phyloP scores from a whole-genome alignment of 352 stramenopile genomes.

The Thalassiosira livingstoniorum region DNA sequence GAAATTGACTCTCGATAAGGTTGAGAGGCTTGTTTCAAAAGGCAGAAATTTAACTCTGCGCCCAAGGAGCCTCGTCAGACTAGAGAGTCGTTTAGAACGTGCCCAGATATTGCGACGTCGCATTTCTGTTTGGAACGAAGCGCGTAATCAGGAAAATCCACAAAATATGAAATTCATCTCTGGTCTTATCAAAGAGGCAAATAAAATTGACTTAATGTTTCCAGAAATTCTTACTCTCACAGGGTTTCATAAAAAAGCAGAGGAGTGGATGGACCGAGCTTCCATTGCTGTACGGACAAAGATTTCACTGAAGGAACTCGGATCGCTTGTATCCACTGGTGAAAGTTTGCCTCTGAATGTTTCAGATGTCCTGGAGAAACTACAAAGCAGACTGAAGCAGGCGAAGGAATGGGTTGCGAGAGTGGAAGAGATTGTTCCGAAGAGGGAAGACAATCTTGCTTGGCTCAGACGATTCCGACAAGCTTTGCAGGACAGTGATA shows the following conservation, averaged over 20 bases:
- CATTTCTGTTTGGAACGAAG: slow-evolving; percentile 65
- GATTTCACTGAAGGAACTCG: slow-evolving; percentile 79
- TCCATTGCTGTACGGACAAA: slow-evolving; percentile 80
- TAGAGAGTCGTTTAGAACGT: slow-evolving; percentile 51
- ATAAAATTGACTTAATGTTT: slow-evolving; percentile 74
- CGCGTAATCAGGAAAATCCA: slow-evolving; percentile 60
- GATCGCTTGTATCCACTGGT: slow-evolving; percentile 67
- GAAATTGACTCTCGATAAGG: slow-evolving; percentile 61
- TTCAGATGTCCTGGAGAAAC: slow-evolving; percentile 78
- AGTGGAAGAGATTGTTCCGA: slow-evolving; percentile 67
- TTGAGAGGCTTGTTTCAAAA: slow-evolving; percentile 56
- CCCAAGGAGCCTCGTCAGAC: slow-evolving; percentile 50
- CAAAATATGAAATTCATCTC: slow-evolving; percentile 64
- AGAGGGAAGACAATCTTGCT: slow-evolving; percentile 52
- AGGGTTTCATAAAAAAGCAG: slow-evolving; percentile 62
- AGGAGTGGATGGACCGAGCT: slow-evolving; percentile 78
- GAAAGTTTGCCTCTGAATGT: slow-evolving; percentile 75
- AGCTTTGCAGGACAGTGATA: slow-evolving; percentile 60
- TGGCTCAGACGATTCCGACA: slow-evolving; percentile 66
- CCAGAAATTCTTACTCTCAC: slow-evolving; percentile 62
- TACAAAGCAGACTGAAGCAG: slow-evolving; percentile 62
- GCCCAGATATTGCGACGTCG: slow-evolving; percentile 52
- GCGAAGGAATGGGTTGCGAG: slow-evolving; percentile 71
- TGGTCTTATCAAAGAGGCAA: slow-evolving; percentile 75
- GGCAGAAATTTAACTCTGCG: slow-evolving; percentile 56